Evolutionary conservation across 2,329 filamentous ascomycete genomes (phyloP).

Genomic region (Colletotrichum destructivum): DNA sequence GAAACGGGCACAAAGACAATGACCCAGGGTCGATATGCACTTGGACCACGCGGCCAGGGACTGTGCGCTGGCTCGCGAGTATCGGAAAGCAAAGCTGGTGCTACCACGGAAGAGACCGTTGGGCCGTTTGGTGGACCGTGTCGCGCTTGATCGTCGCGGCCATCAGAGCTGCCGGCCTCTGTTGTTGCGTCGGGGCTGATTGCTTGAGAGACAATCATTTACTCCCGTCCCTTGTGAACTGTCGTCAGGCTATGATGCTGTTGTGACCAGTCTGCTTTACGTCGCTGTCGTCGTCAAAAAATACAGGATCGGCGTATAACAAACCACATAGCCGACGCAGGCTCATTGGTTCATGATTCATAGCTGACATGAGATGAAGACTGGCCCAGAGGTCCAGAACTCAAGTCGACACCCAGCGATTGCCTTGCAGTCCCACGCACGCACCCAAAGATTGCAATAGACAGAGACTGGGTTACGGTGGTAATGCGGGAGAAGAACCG

Average conservation of each 20-base stretch:
- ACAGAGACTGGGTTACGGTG: not conserved
- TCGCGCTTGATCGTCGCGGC: not conserved
- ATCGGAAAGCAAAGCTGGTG: not conserved
- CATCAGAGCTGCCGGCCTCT: constrained; percentile 21
- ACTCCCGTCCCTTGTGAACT: not conserved
- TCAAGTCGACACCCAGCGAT: not conserved
- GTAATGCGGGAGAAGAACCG: not conserved
- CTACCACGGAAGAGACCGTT: constrained; percentile 27
- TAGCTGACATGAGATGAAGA: constrained; percentile 8
- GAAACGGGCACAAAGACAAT: not conserved
- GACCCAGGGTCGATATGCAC: not conserved
- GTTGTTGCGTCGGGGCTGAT: not conserved
- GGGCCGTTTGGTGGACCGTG: not conserved
- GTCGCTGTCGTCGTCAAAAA: not conserved
- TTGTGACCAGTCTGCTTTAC: too few relatives aligned
- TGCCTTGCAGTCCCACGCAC: constrained; percentile 17
- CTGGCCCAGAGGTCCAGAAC: not conserved
- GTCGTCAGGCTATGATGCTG: not conserved
- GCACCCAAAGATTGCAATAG: constrained; percentile 9
- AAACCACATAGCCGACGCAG: too few relatives aligned
- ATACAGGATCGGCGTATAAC: not conserved
- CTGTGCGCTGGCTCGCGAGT: constrained; percentile 22
- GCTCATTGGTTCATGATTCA: too few relatives aligned
- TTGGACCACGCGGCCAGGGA: constrained; percentile 5
- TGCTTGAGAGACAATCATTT: not conserved